These are phyloP conservation scores for Solanum hybrid DNA, from an alignment of 305 asterid species.

Conservation along the genomic window DNA sequence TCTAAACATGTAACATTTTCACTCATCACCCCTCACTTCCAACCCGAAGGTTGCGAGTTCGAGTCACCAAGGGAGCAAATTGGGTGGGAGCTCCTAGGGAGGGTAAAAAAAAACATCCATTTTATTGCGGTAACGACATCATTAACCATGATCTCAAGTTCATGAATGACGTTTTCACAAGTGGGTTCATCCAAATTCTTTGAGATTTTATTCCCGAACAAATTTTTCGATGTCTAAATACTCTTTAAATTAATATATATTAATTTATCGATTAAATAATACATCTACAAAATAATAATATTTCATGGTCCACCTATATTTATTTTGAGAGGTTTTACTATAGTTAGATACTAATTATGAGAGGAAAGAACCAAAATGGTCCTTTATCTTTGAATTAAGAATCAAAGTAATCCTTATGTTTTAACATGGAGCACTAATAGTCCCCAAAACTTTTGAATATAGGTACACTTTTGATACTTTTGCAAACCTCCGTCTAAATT, in stretches of 20 bases:
- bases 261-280: no score
- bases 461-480: not conserved
- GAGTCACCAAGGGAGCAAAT: no score
- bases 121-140: not conserved
- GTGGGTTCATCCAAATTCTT: no score
- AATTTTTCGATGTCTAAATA: no score
- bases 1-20: not conserved
- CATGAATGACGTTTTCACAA: not conserved
- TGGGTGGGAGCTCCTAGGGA: no score
- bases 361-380: not conserved
- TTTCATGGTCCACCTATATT: not conserved
- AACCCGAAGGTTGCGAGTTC: no score
- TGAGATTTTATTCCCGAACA: no score
- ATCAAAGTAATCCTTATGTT: not conserved
- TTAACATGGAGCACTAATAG: not conserved
- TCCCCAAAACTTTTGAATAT: no score
- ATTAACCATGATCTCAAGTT: not conserved
- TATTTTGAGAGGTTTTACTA: not conserved
- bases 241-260: no score
- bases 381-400: not conserved
- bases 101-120: not conserved
- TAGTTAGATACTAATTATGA: not conserved
- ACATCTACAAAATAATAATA: not conserved
- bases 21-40: not conserved
- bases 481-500: not conserved